Evolutionary conservation across 2,329 filamentous ascomycete species (phyloP).

Genomic region (Colletotrichum theobromicola): DNA sequence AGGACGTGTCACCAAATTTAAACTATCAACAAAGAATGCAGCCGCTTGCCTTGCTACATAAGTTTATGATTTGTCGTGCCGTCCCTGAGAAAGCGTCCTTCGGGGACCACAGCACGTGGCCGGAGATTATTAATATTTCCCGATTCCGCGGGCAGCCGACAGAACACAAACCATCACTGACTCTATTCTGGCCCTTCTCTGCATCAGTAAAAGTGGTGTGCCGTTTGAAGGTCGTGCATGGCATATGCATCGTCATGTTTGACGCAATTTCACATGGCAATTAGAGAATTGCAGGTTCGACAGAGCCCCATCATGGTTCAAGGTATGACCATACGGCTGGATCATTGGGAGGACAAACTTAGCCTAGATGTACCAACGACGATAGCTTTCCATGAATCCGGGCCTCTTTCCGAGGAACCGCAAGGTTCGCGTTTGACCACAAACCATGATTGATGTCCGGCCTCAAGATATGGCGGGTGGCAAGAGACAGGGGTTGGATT

Average conservation of each 20-base stretch:
- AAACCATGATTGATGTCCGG: background rate
- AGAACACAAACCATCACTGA: background rate
- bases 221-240: background rate
- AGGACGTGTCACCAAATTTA: background rate
- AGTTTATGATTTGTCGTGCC: background rate
- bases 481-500: background rate
- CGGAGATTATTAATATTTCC: background rate
- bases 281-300: background rate
- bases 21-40: background rate
- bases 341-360: background rate
- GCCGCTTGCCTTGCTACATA: rapidly evolving
- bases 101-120: background rate
- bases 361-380: background rate
- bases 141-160: background rate
- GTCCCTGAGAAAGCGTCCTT: background rate
- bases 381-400: background rate
- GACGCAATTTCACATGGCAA: background rate
- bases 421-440: background rate
- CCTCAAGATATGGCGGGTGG: background rate
- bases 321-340: background rate
- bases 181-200: background rate
- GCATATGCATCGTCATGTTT: background rate
- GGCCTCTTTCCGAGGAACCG: background rate
- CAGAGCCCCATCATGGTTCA: background rate
- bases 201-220: background rate